These are phyloP conservation scores for Pseudocercospora musae DNA, from an alignment of 2,329 filamentous ascomycete genomes.

Conservation along the genomic window DNA sequence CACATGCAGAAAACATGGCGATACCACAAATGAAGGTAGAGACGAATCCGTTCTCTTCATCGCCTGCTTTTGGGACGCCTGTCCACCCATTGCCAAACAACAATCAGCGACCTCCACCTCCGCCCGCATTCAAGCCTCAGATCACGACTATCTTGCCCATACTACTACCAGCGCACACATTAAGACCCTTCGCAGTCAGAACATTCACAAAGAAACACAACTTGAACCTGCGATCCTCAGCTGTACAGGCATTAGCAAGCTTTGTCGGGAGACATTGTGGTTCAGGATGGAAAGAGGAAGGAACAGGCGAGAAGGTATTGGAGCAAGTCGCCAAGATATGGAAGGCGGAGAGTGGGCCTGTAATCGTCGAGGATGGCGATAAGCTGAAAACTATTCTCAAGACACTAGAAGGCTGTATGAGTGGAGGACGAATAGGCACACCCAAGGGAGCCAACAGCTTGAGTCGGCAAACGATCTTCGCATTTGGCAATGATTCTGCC, in stretches of 20 bases:
- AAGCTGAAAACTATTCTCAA: constrained; percentile 76
- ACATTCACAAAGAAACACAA: constrained; percentile 98
- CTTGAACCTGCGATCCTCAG: constrained; percentile 82
- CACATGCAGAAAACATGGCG: constrained; percentile 7
- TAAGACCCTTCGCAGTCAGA: constrained; percentile 87
- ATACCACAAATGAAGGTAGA: constrained; percentile 11
- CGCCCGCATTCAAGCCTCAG: constrained; percentile 51
- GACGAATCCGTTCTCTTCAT: constrained; percentile 63
- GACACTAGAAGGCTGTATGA: constrained; percentile 82
- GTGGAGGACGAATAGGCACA: constrained; percentile 67
- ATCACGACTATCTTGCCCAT: constrained; percentile 75
- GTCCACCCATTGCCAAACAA: constrained; percentile 62
- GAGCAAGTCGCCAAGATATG: constrained; percentile 88
- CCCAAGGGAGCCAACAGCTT: constrained; percentile 47
- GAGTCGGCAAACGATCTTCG: constrained; percentile 62
- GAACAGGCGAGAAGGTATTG: constrained; percentile 83
- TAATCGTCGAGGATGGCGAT: constrained; percentile 80
- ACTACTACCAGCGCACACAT: constrained; percentile 77
- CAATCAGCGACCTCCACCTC: constrained; percentile 40
- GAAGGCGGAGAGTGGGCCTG: constrained; percentile 84
- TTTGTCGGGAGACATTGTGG: constrained; percentile 95
- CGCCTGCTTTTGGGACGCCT: constrained; percentile 85
- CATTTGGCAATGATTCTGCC: constrained; percentile 50
- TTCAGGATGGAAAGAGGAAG: constrained; percentile 93
- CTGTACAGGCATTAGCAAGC: constrained; percentile 75